phyloP scores from a whole-genome alignment of 1,284 basidiomycete genomes.

The Heterobasidion annosum region DNA sequence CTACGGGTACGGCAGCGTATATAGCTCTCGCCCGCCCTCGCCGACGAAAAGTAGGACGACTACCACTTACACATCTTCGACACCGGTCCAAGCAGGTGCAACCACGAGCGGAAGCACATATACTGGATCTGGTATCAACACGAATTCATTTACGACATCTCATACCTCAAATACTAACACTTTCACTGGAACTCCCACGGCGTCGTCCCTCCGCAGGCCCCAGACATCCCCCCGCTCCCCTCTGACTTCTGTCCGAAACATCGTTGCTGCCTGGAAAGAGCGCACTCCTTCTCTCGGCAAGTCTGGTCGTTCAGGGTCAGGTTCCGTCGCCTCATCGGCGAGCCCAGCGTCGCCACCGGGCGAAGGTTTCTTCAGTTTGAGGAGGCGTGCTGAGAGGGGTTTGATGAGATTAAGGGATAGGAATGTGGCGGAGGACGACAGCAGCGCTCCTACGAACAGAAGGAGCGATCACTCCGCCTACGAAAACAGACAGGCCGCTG shows the following conservation, averaged over 20 bases:
- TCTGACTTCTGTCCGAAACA: conserved; percentile 63
- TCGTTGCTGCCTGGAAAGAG: conserved; percentile 75
- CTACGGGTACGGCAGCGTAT: conserved; percentile 21
- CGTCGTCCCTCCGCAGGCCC: conserved; percentile 37
- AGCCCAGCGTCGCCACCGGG: conserved; percentile 15
- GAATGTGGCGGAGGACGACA: conserved; percentile 9
- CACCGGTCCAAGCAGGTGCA: conserved; percentile 22
- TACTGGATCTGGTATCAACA: conserved; percentile 13
- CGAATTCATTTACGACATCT: conserved; percentile 19
- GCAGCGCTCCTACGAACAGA: conserved; percentile 4
- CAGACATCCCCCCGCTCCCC: conserved; percentile 58
- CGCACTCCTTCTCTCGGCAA: conserved; percentile 36
- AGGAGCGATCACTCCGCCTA: conserved; percentile 8
- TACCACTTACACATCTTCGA: conserved; percentile 18
- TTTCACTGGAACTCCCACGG: conserved; percentile 20
- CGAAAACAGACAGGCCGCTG: conserved; percentile 5
- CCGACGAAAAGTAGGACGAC: conserved; percentile 33
- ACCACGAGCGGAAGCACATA: conserved; percentile 18
- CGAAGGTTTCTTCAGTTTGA: conserved; percentile 55
- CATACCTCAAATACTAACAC: conserved; percentile 21
- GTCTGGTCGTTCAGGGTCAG: conserved; percentile 21
- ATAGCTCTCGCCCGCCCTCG: conserved; percentile 34
- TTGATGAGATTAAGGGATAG: conserved; percentile 28
- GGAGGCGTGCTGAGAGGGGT: conserved; percentile 45
- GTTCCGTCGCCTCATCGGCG: conserved; percentile 22